Base-by-base conservation (phyloP, 495 filamentous ascomycete genomes). In the Penicillium samsonianum region DNA sequence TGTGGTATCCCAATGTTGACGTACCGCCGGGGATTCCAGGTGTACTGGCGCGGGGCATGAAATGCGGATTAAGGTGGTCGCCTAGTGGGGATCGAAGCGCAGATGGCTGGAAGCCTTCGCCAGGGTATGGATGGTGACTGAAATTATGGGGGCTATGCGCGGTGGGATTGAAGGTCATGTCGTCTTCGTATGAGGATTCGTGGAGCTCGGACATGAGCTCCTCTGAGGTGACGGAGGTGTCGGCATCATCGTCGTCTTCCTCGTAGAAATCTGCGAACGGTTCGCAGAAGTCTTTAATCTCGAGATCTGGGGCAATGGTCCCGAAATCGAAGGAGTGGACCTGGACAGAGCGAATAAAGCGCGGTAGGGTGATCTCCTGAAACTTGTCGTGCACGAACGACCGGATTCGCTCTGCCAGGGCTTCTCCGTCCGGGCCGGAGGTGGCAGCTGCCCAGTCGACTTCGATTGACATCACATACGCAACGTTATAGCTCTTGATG, bases 231-330 rank as follows among this genome's bases (percentile, higher is more conserved):
- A 83, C 83, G 14, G 74, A 76, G 16, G 67, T 62, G 25, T 71
- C 62, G 6, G 50, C 37, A 43, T 74, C 72, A 74, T 81, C 80
- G 11, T 85, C 79, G 46, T 90, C 87, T 62, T 90, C 89, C 64
- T 97, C 95, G 76, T 99, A 99, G 67, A 99, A 99, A 60, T 98
- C 94, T 3, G 90, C 84, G 45, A 97, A 83, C 0, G 94, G 94
- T 70, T 98, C 93, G 65, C 92, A 93, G 57, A 99, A 90, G 64
- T 97, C 93, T 73, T 96, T 97, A 42, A 99, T 84, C 69, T 95
- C 91, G 23, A 99, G 77, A 57, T 91, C 84, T 1, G 94, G 94
- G 1, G 87, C 79, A 46, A 94, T 84, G 2, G 77, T 83, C 20
- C 94, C 94, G 65, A 99, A 98, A 22, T 92, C 87, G 67, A 99